These are phyloP conservation scores for Xylaria digitata DNA, from an alignment of 2,329 filamentous ascomycete genomes.

Conservation along the genomic window DNA sequence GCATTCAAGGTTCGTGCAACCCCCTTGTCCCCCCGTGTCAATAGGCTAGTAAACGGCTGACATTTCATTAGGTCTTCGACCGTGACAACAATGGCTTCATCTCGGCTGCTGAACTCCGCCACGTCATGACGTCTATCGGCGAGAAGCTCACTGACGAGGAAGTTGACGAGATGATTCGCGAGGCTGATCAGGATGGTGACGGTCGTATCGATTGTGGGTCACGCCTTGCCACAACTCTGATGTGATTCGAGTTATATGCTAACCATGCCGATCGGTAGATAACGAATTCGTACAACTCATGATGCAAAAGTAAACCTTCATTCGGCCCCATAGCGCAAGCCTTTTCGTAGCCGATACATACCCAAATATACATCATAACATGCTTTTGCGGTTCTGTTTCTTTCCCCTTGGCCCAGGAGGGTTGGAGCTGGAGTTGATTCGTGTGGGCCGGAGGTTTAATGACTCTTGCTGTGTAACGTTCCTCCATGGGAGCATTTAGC, in stretches of 20 bases:
- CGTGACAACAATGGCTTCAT: conserved; percentile 94
- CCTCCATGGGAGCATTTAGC: conserved; percentile 11
- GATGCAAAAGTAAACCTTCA: conserved; percentile 84
- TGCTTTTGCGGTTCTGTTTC: conserved; percentile 42
- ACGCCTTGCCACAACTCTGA: background rate
- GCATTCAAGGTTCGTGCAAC: conserved; percentile 77
- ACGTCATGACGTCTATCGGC: conserved; percentile 92
- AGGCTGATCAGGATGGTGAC: conserved; percentile 90
- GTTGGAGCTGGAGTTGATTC: conserved; percentile 30
- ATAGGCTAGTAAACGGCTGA: conserved; percentile 39
- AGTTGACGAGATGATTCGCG: conserved; percentile 93
- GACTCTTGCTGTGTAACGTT: conserved; percentile 20
- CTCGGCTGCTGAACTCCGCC: conserved; percentile 85
- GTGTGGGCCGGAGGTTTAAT: conserved; percentile 27
- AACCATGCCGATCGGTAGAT: conserved; percentile 66
- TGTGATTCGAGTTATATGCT: conserved; percentile 28
- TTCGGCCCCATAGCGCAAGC: conserved; percentile 40
- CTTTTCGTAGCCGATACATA: conserved; percentile 43
- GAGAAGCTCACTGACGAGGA: conserved; percentile 92
- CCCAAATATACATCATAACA: conserved; percentile 45
- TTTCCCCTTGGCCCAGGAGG: conserved; percentile 30
- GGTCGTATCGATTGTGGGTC: conserved; percentile 86
- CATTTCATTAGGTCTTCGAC: conserved; percentile 72
- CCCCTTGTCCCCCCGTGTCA: background rate
- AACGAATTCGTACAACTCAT: conserved; percentile 95